Conservation (phyloP, 2,329 filamentous ascomycete genomes). For the Phaeosphaeria sp. region DNA sequence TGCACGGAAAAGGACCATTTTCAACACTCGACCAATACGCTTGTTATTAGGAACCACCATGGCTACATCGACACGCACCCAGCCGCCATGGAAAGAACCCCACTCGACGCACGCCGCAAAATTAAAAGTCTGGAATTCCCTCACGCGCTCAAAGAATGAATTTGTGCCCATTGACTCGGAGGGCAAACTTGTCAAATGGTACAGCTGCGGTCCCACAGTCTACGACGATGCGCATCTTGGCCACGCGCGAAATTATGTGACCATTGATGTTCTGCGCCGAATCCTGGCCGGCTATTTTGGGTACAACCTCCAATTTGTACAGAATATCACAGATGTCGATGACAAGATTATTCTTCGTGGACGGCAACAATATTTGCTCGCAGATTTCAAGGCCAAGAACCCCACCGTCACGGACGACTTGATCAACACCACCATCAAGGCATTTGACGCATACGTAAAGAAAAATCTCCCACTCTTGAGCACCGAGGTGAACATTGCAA, state of each 20-base stretch:
- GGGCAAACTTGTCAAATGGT: slow-evolving; percentile 77
- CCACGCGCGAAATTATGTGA: slow-evolving; percentile 89
- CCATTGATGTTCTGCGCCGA: slow-evolving; percentile 84
- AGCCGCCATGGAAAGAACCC: slow-evolving; percentile 50
- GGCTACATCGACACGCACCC: slow-evolving; percentile 44
- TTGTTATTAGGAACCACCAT: slow-evolving; percentile 30
- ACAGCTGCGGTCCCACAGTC: slow-evolving; percentile 86
- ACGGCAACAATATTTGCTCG: slow-evolving; percentile 79
- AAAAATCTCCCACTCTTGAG: slow-evolving; percentile 69
- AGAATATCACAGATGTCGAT: slow-evolving; percentile 79
- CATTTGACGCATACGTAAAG: slow-evolving; percentile 65
- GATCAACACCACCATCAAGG: slow-evolving; percentile 56
- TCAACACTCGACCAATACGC: slow-evolving; percentile 18
- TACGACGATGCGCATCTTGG: slow-evolving; percentile 84
- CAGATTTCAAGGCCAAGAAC: slow-evolving; percentile 67
- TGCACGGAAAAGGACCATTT: slow-evolving; percentile 18
- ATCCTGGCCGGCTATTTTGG: slow-evolving; percentile 84
- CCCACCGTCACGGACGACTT: slow-evolving; percentile 53
- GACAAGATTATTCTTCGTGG: slow-evolving; percentile 69
- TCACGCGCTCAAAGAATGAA: slow-evolving; percentile 75
- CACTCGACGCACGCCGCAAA: slow-evolving; percentile 53
- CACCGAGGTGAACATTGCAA: slow-evolving; percentile 52
- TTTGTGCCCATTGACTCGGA: slow-evolving; percentile 76
- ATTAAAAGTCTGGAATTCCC: slow-evolving; percentile 79
- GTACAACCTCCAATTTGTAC: slow-evolving; percentile 83